A percentile compares a stretch with the other conserved stretches of the same genome.
Conservation (phyloP, 2,329 filamentous ascomycete species). For the Paecilomyces sp. region DNA sequence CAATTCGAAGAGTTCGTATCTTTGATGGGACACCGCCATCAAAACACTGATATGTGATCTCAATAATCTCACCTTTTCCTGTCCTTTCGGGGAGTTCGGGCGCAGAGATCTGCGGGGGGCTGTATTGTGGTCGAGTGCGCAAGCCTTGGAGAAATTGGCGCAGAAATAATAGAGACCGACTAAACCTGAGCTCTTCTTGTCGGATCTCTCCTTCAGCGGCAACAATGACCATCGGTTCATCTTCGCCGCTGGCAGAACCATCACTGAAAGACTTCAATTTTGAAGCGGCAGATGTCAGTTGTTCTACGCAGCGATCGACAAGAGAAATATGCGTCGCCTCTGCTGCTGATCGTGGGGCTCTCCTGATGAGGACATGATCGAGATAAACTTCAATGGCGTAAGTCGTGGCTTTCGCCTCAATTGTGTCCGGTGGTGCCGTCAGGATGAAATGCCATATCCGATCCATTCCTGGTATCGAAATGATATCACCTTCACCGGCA, state of each 20-base stretch:
- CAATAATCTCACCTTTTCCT: constrained; percentile 56
- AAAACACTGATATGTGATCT: constrained; percentile 69
- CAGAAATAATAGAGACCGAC: constrained; percentile 61
- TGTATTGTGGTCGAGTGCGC: constrained; percentile 49
- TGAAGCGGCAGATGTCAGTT: constrained; percentile 58
- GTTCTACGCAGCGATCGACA: constrained; percentile 64
- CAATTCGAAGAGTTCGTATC: constrained; percentile 58
- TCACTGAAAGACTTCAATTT: constrained; percentile 47
- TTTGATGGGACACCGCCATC: constrained; percentile 54
- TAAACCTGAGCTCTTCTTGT: constrained; percentile 57
- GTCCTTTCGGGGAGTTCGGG: constrained; percentile 50
- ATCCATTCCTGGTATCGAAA: constrained; percentile 50
- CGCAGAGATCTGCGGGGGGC: constrained; percentile 52
- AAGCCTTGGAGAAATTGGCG: constrained; percentile 57
- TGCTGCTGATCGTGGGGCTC: constrained; percentile 38
- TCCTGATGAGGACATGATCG: constrained; percentile 38
- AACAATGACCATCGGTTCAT: constrained; percentile 49
- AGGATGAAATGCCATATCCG: constrained; percentile 80
- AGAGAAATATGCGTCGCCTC: constrained; percentile 60
- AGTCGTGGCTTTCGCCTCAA: constrained; percentile 62
- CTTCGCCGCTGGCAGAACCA: constrained; percentile 37
- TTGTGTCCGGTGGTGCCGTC: constrained; percentile 55
- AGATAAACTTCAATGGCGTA: constrained; percentile 71
- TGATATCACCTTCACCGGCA: constrained; percentile 29
- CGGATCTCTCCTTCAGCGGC: constrained; percentile 42